Evolutionary conservation across 805 yeast species (phyloP).

Genomic region (Yarrowia sp.): DNA sequence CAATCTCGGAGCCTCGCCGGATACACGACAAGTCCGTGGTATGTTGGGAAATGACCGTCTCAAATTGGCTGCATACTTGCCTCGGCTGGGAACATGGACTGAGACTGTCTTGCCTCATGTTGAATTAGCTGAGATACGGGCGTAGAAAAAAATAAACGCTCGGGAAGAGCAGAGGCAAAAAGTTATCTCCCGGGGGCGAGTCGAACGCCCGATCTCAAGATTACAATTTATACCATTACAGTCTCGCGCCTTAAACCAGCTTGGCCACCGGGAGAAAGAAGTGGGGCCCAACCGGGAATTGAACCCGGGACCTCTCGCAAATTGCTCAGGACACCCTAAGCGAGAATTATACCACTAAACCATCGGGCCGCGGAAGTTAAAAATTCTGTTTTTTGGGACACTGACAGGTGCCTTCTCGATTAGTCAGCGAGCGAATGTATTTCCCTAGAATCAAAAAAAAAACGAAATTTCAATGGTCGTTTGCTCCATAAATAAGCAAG

Average conservation of each 20-base stretch:
- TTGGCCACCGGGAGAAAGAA: slow-evolving; percentile 24
- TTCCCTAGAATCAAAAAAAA: too few species aligned
- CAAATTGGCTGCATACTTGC: not conserved
- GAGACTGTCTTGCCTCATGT: slow-evolving; percentile 6
- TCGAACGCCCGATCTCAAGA: slow-evolving; percentile 27
- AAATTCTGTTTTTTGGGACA: not conserved
- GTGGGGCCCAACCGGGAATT: slow-evolving; percentile 26
- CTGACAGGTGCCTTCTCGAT: too few species aligned
- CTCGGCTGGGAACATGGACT: too few species aligned
- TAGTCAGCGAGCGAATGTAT: too few species aligned
- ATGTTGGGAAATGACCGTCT: not conserved
- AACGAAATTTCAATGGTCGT: too few species aligned
- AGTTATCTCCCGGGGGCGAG: slow-evolving; percentile 26
- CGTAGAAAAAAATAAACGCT: not conserved
- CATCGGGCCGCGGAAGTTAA: slow-evolving; percentile 23
- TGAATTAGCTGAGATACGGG: too few species aligned
- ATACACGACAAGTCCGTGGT: too few species aligned
- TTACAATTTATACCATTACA: slow-evolving; percentile 24
- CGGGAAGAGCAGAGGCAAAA: not conserved
- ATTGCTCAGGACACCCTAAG: slow-evolving; percentile 25
- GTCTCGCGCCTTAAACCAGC: slow-evolving; percentile 27
- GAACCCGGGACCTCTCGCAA: slow-evolving; percentile 27
- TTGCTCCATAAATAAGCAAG: too few species aligned
- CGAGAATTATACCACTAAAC: slow-evolving; percentile 27
- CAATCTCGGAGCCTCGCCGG: not conserved